Base-by-base conservation (phyloP, 768 basidiomycete genomes). In the Agaricus subrufescens region DNA sequence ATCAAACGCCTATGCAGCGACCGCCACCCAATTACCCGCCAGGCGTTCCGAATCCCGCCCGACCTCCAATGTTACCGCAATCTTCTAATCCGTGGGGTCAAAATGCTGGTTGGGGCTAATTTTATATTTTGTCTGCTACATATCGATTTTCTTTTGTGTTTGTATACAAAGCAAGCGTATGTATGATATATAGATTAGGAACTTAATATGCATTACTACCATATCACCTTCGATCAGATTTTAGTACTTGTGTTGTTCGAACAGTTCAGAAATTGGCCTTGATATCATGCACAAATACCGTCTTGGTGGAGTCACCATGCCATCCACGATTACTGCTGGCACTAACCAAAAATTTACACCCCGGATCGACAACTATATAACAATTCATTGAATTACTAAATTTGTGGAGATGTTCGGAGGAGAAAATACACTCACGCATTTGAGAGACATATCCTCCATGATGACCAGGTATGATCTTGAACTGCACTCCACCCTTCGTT, bases 391-490 rank as follows among this genome's bases (percentile, higher is more conserved):
- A 56, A 44, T n/a, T 3, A 42, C 11, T 14, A 3, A 26, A 37
- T 19, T 19, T 44, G n/a, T 34, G 40, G 43, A 29, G 29, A 12
- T 34, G 6, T 10, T 15, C 11, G 19, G 14, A 29, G 8, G 38
- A 23, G 26, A 57, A 23, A 8, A 46, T 19, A 25, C 27, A 83
- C 92, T 66, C 73, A 98, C 96, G 71, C 83, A 98, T 90, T 65
- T 93, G 87, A 2, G 94, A 96, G 3, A 98, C 83, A 63, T 87
- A 89, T 8, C 95, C 96, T 38, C 95, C 94, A 71, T 97, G 92
- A 73, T 97, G 96, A 0, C 95, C 96, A 10, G 94, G 87, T 38
- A 98, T 89, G 58, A 98, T 94, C 74, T 93, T 94, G 78, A 96
- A 98, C 53, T 86, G 91, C 15, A 88, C 86, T 7, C 86, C 84